A percentile compares a stretch with the other conserved stretches of the same genome.
These are phyloP conservation scores for Aspergillus pseudonomiae DNA, from an alignment of 2,329 filamentous ascomycete genomes.

Conservation along the genomic window DNA sequence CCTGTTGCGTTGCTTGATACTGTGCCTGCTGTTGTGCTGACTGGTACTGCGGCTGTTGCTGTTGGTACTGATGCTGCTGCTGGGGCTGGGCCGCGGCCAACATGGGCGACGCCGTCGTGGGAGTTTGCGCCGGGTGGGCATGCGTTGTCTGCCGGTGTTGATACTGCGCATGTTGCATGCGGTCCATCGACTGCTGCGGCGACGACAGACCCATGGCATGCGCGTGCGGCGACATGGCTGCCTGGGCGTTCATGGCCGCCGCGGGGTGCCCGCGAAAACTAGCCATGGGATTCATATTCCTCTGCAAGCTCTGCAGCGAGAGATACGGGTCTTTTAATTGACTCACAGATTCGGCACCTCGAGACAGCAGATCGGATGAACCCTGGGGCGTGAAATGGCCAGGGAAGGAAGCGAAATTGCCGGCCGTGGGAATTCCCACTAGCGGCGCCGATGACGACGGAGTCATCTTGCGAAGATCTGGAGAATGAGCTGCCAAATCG, in stretches of 20 bases:
- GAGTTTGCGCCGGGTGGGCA: slow-evolving; percentile 16
- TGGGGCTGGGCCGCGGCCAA: slow-evolving; percentile 24
- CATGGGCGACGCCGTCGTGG: slow-evolving; percentile 25
- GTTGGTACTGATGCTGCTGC: slow-evolving; percentile 15
- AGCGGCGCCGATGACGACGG: slow-evolving; percentile 33
- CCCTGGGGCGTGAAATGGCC: slow-evolving; percentile 32
- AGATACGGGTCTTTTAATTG: slow-evolving; percentile 29
- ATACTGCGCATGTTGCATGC: slow-evolving; percentile 33
- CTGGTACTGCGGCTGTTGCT: slow-evolving; percentile 6
- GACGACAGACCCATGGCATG: slow-evolving; percentile 35
- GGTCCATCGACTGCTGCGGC: slow-evolving; percentile 35
- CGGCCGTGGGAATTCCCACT: slow-evolving; percentile 32
- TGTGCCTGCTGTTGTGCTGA: not conserved
- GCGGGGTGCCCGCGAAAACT: slow-evolving; percentile 30
- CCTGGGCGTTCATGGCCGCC: slow-evolving; percentile 29
- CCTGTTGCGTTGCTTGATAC: slow-evolving; percentile 4
- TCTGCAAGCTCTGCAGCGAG: slow-evolving; percentile 33
- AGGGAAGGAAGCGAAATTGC: slow-evolving; percentile 31
- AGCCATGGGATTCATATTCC: slow-evolving; percentile 35
- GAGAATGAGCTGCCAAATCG: slow-evolving; percentile 30
- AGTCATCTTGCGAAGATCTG: slow-evolving; percentile 38
- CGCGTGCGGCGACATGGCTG: slow-evolving; percentile 30
- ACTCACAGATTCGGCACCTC: slow-evolving; percentile 31
- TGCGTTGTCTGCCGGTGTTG: slow-evolving; percentile 28
- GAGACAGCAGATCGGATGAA: slow-evolving; percentile 33